Evolutionary conservation across 2,329 filamentous ascomycete genomes (phyloP).

Genomic region (Microsporum audouinii): DNA sequence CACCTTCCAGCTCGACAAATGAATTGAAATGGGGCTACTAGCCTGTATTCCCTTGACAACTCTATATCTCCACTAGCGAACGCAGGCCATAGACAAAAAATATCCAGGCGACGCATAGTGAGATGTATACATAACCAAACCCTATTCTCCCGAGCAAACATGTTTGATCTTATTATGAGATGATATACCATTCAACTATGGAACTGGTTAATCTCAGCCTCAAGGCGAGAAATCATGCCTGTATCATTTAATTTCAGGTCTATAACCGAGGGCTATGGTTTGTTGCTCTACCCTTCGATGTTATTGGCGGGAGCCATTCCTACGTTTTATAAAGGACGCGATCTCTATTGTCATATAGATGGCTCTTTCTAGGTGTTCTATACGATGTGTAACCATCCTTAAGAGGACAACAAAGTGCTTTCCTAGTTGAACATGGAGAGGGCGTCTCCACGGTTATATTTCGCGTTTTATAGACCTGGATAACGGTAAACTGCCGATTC

Average conservation of each 20-base stretch:
- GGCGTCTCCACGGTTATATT: neutral
- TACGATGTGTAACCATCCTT: conserved; percentile 2
- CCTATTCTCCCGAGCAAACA: neutral
- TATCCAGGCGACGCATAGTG: neutral
- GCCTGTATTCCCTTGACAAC: neutral
- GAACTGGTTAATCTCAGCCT: neutral
- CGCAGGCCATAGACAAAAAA: neutral
- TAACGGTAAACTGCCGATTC: neutral
- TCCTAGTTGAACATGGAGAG: neutral
- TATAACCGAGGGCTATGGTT: neutral
- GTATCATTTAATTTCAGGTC: neutral
- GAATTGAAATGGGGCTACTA: neutral
- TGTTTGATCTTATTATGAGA: neutral
- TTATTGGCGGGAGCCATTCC: neutral
- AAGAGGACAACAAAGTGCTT: neutral
- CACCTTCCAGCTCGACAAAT: neutral
- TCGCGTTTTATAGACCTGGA: neutral
- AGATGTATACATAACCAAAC: neutral
- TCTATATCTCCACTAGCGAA: neutral
- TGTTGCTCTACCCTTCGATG: neutral
- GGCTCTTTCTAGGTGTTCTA: neutral
- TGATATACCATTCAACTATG: neutral
- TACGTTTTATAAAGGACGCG: neutral
- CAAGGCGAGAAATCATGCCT: neutral
- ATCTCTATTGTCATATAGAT: neutral